These are phyloP conservation scores for Chrysoporthe cubensis DNA, from an alignment of 2,329 filamentous ascomycete species.

Conservation along the genomic window DNA sequence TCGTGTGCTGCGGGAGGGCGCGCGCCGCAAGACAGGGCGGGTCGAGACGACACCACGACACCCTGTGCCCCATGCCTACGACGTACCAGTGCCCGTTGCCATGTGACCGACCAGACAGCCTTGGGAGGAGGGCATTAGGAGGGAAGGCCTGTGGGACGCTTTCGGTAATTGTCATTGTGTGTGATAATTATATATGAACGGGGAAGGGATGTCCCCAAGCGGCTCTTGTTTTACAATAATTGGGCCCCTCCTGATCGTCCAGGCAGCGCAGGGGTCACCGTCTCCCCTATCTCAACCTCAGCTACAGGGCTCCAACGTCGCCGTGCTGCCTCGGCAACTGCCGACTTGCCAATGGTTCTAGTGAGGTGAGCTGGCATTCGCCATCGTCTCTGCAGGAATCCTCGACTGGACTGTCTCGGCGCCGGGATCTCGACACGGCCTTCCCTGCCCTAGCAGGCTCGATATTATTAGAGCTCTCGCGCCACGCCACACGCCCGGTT, in stretches of 20 bases:
- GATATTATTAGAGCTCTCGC: background rate
- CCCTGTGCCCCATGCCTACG: background rate
- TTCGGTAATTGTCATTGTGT: slow-evolving; percentile 3
- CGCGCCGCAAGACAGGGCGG: too few species aligned
- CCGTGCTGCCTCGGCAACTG: background rate
- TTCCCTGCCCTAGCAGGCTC: too few species aligned
- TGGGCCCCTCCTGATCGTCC: slow-evolving; percentile 19
- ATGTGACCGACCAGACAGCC: background rate
- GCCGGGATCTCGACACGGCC: too few species aligned
- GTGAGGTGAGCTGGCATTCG: background rate
- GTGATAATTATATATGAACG: background rate
- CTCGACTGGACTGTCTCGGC: too few species aligned
- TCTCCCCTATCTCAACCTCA: slow-evolving; percentile 2
- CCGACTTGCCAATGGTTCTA: background rate
- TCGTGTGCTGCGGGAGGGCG: too few species aligned
- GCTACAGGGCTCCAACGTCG: background rate
- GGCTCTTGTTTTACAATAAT: slow-evolving; percentile 24
- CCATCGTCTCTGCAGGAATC: background rate
- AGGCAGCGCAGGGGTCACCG: background rate
- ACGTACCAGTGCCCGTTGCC: background rate
- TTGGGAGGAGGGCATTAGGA: background rate
- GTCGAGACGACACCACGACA: background rate
- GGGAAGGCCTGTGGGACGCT: background rate
- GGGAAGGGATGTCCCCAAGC: background rate
- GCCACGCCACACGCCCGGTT: too few species aligned